These are phyloP conservation scores for Clarireedia monteithiana DNA, from an alignment of 2,329 filamentous ascomycete genomes.

Conservation along the genomic window DNA sequence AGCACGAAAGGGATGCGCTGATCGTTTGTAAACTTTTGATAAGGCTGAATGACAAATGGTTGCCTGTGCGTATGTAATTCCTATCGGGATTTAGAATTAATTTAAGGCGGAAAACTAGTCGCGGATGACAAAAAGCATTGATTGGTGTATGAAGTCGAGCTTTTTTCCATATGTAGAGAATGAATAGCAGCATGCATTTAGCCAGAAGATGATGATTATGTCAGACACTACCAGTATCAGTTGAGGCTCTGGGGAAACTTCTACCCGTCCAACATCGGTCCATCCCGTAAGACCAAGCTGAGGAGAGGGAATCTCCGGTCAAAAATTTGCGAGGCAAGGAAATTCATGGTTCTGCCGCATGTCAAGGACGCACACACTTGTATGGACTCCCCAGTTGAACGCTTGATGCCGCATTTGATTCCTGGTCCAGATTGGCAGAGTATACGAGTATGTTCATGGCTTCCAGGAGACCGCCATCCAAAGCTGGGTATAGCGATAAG, in stretches of 20 bases:
- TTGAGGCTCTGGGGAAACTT: constrained; percentile 1
- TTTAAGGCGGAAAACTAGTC: background rate
- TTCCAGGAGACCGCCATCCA: too few species aligned
- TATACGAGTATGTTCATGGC: too few species aligned
- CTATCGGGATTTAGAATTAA: background rate
- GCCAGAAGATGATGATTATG: background rate
- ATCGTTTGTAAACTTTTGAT: background rate
- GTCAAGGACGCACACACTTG: too few species aligned
- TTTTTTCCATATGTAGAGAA: too few species aligned
- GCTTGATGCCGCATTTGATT: too few species aligned
- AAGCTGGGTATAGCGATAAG: too few species aligned
- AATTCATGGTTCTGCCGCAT: too few species aligned
- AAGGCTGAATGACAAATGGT: background rate
- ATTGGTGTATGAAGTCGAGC: background rate
- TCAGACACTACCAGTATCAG: background rate
- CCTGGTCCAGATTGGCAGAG: too few species aligned
- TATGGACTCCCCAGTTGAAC: too few species aligned
- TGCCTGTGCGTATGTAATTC: background rate
- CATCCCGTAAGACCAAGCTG: background rate
- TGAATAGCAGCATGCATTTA: background rate
- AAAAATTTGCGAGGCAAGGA: too few species aligned
- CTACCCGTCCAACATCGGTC: background rate
- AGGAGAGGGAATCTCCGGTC: background rate
- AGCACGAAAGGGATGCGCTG: background rate
- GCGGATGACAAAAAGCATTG: background rate